Evolutionary conservation across 768 basidiomycete species (phyloP).

Genomic region (Candolleomyces efflorescens): DNA sequence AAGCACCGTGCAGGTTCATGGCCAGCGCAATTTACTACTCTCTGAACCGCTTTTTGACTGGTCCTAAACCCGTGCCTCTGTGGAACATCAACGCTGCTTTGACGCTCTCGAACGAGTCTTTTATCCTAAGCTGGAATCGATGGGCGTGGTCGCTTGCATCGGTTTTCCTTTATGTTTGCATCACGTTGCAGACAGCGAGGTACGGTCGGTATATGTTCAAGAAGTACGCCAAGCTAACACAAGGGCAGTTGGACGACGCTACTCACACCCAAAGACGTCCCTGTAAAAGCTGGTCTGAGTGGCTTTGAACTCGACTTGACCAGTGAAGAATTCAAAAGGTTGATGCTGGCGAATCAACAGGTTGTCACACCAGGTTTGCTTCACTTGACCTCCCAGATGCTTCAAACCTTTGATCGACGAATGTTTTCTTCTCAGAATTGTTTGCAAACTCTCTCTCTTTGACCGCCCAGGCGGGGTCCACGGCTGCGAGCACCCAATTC

Average conservation of each 20-base stretch:
- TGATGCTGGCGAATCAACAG: background rate
- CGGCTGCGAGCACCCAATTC: slow-evolving; percentile 13
- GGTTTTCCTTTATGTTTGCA: background rate
- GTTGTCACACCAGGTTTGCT: background rate
- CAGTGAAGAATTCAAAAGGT: background rate
- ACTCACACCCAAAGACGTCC: background rate
- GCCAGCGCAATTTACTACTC: background rate
- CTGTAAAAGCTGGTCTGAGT: background rate
- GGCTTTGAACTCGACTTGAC: background rate
- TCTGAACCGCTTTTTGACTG: background rate
- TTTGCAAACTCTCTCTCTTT: background rate
- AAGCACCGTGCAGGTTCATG: background rate
- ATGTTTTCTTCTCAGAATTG: background rate
- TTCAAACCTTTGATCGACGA: background rate
- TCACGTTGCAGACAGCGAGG: background rate
- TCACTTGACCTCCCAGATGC: background rate
- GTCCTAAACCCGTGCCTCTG: background rate
- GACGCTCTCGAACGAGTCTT: background rate
- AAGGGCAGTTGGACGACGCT: background rate
- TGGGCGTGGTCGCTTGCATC: background rate
- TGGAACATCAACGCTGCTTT: too few species aligned
- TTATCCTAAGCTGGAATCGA: background rate
- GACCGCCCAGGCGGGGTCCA: slow-evolving; percentile 9
- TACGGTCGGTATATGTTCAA: background rate
- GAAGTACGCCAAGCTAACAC: background rate